Conservation (phyloP, 2,329 filamentous ascomycete genomes). For the Phialocephala sp. region DNA sequence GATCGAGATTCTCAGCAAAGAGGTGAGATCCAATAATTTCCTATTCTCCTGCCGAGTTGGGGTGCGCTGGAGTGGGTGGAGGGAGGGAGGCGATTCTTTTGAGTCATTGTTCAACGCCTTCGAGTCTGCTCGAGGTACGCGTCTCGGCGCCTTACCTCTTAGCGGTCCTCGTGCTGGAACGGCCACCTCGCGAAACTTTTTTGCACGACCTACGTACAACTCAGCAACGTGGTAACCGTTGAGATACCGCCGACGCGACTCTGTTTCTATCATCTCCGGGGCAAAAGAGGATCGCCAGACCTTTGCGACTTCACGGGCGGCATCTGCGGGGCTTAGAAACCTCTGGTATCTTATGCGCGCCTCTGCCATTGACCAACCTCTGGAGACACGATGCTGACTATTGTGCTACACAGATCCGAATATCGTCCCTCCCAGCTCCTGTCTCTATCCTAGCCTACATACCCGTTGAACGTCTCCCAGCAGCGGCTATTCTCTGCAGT, state of each 20-base stretch:
- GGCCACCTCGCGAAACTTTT: constrained; percentile 22
- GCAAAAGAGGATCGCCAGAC: constrained; percentile 17
- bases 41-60: constrained; percentile 29
- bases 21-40: constrained; percentile 32
- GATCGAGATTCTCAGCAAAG: constrained; percentile 12
- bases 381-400: constrained; percentile 32
- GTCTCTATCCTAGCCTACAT: constrained; percentile 35
- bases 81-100: constrained; percentile 3
- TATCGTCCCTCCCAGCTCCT: constrained; percentile 31
- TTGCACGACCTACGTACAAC: constrained; percentile 31
- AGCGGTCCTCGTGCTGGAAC: constrained; percentile 29
- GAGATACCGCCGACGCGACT: constrained; percentile 13
- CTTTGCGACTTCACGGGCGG: constrained; percentile 10
- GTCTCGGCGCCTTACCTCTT: constrained; percentile 28
- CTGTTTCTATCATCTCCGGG: constrained; percentile 11
- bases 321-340: constrained; percentile 4
- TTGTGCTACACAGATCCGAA: constrained; percentile 36
- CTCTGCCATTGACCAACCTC: constrained; percentile 6
- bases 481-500: constrained; percentile 30
- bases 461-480: constrained; percentile 35
- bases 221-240: constrained; percentile 35
- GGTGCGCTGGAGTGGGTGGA: constrained; percentile 5
- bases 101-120: constrained; percentile 21
- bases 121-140: constrained; percentile 28
- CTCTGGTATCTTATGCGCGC: constrained; percentile 4